phyloP scores from a whole-genome alignment of 1,139 yeast species.

The Trichomonascaceae sp. region DNA sequence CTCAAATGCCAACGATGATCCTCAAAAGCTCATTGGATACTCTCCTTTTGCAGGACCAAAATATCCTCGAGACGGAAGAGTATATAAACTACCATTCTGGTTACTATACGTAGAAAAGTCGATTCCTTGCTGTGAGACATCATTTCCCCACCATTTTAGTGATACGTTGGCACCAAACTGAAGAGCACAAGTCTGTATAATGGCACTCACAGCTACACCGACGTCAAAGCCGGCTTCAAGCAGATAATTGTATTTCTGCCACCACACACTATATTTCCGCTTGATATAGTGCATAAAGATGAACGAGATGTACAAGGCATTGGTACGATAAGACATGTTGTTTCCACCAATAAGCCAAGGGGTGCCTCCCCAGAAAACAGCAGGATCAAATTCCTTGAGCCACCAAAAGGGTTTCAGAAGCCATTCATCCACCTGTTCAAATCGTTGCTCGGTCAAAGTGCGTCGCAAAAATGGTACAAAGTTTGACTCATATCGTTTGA shows the following conservation, averaged over 20 bases:
- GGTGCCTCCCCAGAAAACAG: constrained; percentile 38
- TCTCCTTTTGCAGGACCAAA: constrained; percentile 37
- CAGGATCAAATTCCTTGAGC: constrained; percentile 40
- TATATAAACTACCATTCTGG: constrained; percentile 37
- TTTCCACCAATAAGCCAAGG: constrained; percentile 37
- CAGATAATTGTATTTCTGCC: constrained; percentile 62
- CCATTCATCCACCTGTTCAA: constrained; percentile 22
- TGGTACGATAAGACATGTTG: constrained; percentile 44
- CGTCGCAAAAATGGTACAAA: background rate
- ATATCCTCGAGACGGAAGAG: constrained; percentile 38
- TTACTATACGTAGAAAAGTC: constrained; percentile 44
- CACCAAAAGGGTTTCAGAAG: constrained; percentile 29
- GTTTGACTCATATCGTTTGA: background rate
- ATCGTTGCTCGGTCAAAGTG: background rate
- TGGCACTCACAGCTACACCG: constrained; percentile 54
- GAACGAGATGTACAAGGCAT: constrained; percentile 46
- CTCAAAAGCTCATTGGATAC: constrained; percentile 2
- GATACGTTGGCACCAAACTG: constrained; percentile 38
- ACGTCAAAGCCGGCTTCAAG: constrained; percentile 52
- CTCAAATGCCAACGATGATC: no score
- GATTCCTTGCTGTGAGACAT: constrained; percentile 38
- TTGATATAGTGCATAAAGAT: constrained; percentile 50
- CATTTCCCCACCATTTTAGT: constrained; percentile 59
- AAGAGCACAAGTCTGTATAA: constrained; percentile 51
- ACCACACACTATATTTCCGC: constrained; percentile 47